These are phyloP conservation scores for Thymus mandschuricus DNA, from an alignment of 257 asterid genomes.

Conservation along the genomic window DNA sequence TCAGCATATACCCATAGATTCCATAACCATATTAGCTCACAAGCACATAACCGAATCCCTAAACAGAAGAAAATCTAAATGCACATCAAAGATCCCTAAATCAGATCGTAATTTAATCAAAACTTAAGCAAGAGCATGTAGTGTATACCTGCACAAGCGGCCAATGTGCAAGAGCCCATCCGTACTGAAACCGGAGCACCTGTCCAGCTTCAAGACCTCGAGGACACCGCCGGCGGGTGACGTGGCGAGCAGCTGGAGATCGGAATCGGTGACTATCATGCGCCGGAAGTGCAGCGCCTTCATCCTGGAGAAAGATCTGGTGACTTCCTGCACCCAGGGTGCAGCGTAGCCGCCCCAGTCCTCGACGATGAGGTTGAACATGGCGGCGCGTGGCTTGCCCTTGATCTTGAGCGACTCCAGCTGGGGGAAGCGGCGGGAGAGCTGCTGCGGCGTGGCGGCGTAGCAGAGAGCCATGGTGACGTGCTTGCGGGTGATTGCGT, in stretches of 20 bases:
- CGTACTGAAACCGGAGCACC: constrained; percentile 76
- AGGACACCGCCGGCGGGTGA: constrained; percentile 41
- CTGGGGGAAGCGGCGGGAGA: constrained; percentile 60
- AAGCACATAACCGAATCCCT: not conserved
- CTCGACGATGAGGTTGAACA: constrained; percentile 73
- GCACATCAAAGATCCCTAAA: not conserved
- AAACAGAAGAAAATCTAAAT: not conserved
- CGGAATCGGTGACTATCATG: constrained; percentile 74
- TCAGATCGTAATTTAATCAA: not conserved
- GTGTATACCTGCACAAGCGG: constrained; percentile 59
- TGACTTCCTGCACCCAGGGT: constrained; percentile 70
- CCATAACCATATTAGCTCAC: not conserved
- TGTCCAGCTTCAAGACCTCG: constrained; percentile 68
- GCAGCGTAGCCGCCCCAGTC: constrained; percentile 88
- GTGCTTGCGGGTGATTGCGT: constrained; percentile 68
- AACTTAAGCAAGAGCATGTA: not conserved
- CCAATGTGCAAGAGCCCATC: constrained; percentile 61
- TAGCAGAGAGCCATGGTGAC: constrained; percentile 78
- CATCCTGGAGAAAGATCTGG: constrained; percentile 38
- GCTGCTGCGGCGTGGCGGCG: constrained; percentile 56
- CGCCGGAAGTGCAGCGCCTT: constrained; percentile 66
- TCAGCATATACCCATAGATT: not conserved
- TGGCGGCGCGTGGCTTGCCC: constrained; percentile 91
- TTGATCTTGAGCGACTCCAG: constrained; percentile 73
- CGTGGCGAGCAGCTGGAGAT: constrained; percentile 56